Evolutionary conservation across 208 protist species (phyloP).

Genomic region (Lotmaria passim): DNA sequence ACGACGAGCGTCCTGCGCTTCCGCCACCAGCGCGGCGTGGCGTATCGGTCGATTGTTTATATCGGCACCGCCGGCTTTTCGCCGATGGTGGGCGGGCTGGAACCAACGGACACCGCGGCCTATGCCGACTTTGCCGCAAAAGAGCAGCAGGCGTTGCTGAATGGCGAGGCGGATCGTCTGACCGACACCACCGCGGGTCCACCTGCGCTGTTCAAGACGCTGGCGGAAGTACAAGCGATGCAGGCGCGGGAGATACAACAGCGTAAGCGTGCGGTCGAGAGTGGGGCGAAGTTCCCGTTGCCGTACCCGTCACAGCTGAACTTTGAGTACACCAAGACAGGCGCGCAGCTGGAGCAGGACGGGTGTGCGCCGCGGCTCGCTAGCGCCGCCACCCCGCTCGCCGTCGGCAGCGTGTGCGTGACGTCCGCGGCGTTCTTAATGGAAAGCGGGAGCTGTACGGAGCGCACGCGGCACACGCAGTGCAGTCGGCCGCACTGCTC

Average conservation of each 20-base stretch:
- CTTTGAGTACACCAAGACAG: conserved; percentile 26
- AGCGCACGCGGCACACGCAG: conserved; percentile 43
- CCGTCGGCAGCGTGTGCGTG: conserved; percentile 63
- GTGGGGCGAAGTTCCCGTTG: not conserved
- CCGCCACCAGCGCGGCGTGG: conserved; percentile 29
- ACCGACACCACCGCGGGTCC: not conserved
- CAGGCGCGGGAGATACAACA: conserved; percentile 11
- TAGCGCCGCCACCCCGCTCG: conserved; percentile 24
- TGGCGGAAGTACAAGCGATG: conserved; percentile 23
- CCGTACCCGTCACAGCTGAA: conserved; percentile 33
- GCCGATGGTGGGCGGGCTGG: conserved; percentile 58
- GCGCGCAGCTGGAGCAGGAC: conserved; percentile 40
- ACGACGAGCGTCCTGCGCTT: conserved; percentile 36
- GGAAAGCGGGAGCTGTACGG: conserved; percentile 48
- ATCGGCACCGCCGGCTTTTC: conserved; percentile 69
- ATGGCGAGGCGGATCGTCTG: conserved; percentile 13
- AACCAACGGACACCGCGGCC: conserved; percentile 52
- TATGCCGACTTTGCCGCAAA: conserved; percentile 17
- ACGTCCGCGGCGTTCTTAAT: conserved; percentile 52
- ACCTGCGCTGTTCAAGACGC: conserved; percentile 26
- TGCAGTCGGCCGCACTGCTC: conserved; percentile 60
- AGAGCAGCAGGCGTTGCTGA: conserved; percentile 17
- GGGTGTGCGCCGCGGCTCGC: conserved; percentile 40
- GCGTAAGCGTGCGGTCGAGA: conserved; percentile 9
- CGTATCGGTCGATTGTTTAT: conserved; percentile 47